Base-by-base conservation (phyloP, 2,329 filamentous ascomycete genomes). In the Neofusicoccum kwambonambiense region DNA sequence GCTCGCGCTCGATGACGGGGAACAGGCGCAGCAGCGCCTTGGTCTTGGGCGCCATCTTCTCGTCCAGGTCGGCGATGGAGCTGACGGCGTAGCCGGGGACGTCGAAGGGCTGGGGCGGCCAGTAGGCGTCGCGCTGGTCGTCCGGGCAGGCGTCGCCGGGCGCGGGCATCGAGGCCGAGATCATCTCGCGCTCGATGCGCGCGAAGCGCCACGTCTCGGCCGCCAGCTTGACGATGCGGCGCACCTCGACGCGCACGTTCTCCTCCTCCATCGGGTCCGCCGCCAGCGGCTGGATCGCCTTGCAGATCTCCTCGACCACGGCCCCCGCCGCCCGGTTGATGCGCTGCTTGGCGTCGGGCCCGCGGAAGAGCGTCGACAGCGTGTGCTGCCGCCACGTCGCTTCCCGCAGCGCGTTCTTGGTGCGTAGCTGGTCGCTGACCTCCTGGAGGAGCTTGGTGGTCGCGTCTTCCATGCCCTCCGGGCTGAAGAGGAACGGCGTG, bases 311-410 rank as follows among this genome's bases (percentile, higher is more conserved):
- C 57, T 86, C 83, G 8, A 86, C 83, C 34, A 86, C 83, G 17
- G 81, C 80, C 4, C 82, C 80, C 0, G 84, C 84, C 17, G 82
- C 83, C 11, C 83, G 81, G 65, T 84, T 84, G 70, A 85, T 85
- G 17, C 82, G 81, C 68, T 84, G 80, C 67, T 86, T 86, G 1
- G 84, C 84, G 65, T 83, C 83, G 2, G 81, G 82, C 41, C 83
- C 82, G 5, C 83, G 85, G 72, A 86, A 86, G 8, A 84, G 82
- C 17, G 84, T 84, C 66, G 84, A 83, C 13, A 86, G 79, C 2
- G 84, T 86, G 68, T 86, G 83, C 64, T 85, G 83, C 62, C 84
- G 78, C 84, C 84, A 86, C 65, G 85, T 82, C 3, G 84, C 83
- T 70, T 86, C 84, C 64, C 83, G 83, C 9, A 83, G 79, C 19